phyloP scores from a whole-genome alignment of 2,329 filamentous ascomycete species.

The Exophiala mesophila region DNA sequence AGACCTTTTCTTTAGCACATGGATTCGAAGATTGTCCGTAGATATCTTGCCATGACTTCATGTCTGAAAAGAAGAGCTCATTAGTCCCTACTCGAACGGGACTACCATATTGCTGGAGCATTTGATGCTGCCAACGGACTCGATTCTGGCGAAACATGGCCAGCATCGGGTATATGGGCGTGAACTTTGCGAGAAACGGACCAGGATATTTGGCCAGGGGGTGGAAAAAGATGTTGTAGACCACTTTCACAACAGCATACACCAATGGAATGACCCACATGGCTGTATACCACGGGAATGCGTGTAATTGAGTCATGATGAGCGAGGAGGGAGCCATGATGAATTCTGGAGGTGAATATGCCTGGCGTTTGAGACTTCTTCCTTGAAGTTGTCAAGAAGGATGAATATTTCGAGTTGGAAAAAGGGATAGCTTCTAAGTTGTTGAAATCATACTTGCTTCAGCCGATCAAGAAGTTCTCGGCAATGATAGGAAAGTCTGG shows the following conservation, averaged over 20 bases:
- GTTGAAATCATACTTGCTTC: no score
- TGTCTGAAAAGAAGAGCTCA: conserved; percentile 33
- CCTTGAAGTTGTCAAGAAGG: no score
- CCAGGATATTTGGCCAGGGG: conserved; percentile 62
- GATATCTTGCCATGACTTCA: conserved; percentile 33
- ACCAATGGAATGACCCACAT: conserved; percentile 4
- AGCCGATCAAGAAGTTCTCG: no score
- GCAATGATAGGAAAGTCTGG: no score
- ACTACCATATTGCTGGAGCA: conserved; percentile 28
- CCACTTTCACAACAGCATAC: conserved; percentile 3
- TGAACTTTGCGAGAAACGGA: conserved; percentile 49
- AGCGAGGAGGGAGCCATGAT: no score
- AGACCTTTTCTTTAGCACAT: conserved; percentile 10
- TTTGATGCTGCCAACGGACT: conserved; percentile 5
- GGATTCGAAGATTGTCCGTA: conserved; percentile 21
- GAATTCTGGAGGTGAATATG: no score
- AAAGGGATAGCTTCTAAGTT: no score
- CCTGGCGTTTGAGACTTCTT: no score
- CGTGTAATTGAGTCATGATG: conserved; percentile 1
- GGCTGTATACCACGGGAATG: conserved; percentile 1
- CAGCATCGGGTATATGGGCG: conserved; percentile 6
- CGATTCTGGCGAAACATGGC: conserved; percentile 2
- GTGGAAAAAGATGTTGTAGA: conserved; percentile 36
- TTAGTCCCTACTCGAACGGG: conserved; percentile 33
- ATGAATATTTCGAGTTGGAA: no score